Evolutionary conservation across 2,329 filamentous ascomycete species (phyloP).

Genomic region (Metarhizium humberi): DNA sequence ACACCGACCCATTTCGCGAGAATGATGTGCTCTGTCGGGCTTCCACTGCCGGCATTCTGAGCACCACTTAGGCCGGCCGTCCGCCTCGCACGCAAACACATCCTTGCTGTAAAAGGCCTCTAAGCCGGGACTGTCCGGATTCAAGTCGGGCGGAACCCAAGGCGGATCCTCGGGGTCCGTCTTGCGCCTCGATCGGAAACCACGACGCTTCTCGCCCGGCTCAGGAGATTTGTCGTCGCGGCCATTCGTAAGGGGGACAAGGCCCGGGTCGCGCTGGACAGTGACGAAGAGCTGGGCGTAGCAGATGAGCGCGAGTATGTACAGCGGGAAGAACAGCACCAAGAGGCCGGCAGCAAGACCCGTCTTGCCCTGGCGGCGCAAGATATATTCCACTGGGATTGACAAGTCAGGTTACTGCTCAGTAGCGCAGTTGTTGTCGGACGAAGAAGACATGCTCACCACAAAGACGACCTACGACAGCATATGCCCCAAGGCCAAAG

Average conservation of each 20-base stretch:
- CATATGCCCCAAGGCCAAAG: slow-evolving; percentile 63
- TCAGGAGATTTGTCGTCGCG: slow-evolving; percentile 18
- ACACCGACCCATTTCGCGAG: slow-evolving; percentile 70
- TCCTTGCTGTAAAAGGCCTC: slow-evolving; percentile 75
- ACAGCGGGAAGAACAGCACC: slow-evolving; percentile 61
- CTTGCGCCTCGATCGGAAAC: slow-evolving; percentile 5
- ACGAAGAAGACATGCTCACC: slow-evolving; percentile 37
- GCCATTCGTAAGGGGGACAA: slow-evolving; percentile 51
- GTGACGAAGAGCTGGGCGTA: slow-evolving; percentile 65
- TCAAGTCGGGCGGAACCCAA: slow-evolving; percentile 30
- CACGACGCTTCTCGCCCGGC: slow-evolving; percentile 7
- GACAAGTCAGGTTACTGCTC: background rate
- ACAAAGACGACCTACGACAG: slow-evolving; percentile 57
- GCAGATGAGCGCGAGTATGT: slow-evolving; percentile 54
- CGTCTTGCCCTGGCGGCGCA: slow-evolving; percentile 36
- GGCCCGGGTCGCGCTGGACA: slow-evolving; percentile 62
- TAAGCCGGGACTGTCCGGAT: slow-evolving; percentile 57
- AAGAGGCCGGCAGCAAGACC: slow-evolving; percentile 61
- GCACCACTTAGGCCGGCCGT: slow-evolving; percentile 84
- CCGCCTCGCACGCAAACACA: slow-evolving; percentile 72
- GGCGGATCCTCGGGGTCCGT: slow-evolving; percentile 19
- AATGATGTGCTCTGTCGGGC: slow-evolving; percentile 80
- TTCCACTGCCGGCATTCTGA: slow-evolving; percentile 79
- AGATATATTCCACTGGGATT: slow-evolving; percentile 57
- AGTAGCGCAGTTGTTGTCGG: background rate